Evolutionary conservation across 2,329 filamentous ascomycete genomes (phyloP).

Genomic region (Fusarium setosum): DNA sequence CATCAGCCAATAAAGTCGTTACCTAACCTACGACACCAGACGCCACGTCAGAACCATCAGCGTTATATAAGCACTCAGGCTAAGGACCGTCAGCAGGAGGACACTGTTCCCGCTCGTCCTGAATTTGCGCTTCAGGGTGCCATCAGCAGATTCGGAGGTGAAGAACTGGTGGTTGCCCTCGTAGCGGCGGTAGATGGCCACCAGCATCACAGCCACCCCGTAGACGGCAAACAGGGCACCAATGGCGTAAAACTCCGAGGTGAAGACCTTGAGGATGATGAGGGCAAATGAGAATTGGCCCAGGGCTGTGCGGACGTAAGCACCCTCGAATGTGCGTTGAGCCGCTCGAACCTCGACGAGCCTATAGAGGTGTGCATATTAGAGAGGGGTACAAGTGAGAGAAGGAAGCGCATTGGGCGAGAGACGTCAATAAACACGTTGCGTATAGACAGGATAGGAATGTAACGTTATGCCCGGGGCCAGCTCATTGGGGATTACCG

Average conservation of each 20-base stretch:
- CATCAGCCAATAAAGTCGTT: neutral
- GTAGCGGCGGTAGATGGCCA: conserved; percentile 86
- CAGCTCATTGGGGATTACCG: too few species aligned
- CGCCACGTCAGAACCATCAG: conserved; percentile 67
- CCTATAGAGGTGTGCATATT: conserved; percentile 47
- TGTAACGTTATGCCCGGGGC: too few species aligned
- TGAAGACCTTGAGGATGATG: conserved; percentile 93
- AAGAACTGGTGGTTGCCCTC: conserved; percentile 97
- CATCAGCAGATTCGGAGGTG: conserved; percentile 53
- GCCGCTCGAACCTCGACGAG: conserved; percentile 95
- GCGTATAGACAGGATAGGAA: too few species aligned
- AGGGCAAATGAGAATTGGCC: conserved; percentile 96
- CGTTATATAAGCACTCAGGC: conserved; percentile 67
- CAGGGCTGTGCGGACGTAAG: conserved; percentile 93
- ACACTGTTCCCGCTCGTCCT: conserved; percentile 74
- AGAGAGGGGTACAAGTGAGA: neutral
- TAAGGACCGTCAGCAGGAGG: conserved; percentile 66
- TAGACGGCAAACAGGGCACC: conserved; percentile 97
- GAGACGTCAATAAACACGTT: neutral
- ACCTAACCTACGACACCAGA: conserved; percentile 45
- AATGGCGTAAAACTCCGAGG: conserved; percentile 94
- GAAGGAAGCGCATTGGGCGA: neutral
- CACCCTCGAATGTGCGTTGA: conserved; percentile 96
- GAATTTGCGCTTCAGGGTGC: conserved; percentile 62
- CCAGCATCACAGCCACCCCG: conserved; percentile 84